Percentiles rank a stretch among this genome's conserved stretches.
Conservation (phyloP, 2,329 filamentous ascomycete genomes). For the Microcera coccophila region DNA sequence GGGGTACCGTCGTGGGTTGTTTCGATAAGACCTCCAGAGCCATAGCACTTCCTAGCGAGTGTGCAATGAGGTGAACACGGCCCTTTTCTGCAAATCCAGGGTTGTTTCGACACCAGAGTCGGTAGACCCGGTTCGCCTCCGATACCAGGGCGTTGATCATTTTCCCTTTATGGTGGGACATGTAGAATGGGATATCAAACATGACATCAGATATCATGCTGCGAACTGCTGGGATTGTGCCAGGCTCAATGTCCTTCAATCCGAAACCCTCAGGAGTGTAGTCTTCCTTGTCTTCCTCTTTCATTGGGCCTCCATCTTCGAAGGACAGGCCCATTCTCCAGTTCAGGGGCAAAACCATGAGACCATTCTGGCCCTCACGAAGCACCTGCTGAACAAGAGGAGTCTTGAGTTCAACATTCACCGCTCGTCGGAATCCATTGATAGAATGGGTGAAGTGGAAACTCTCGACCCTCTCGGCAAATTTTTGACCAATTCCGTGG, state of each 20-base stretch:
- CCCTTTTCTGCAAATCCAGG: conserved; percentile 76
- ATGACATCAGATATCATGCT: conserved; percentile 95
- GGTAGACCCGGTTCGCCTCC: conserved; percentile 94
- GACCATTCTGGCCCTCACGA: conserved; percentile 73
- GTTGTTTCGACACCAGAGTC: conserved; percentile 92
- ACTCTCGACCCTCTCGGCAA: conserved; percentile 90
- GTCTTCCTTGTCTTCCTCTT: conserved; percentile 48
- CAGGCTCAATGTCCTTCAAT: conserved; percentile 86
- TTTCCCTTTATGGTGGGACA: conserved; percentile 91
- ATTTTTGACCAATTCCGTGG: conserved; percentile 94
- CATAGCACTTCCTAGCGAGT: conserved; percentile 94
- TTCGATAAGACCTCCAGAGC: conserved; percentile 84
- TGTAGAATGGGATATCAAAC: conserved; percentile 96
- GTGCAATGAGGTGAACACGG: conserved; percentile 85
- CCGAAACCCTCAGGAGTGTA: conserved; percentile 56
- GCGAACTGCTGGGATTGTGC: conserved; percentile 85
- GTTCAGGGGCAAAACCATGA: conserved; percentile 93
- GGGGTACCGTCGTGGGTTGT: conserved; percentile 71
- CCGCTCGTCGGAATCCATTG: conserved; percentile 78
- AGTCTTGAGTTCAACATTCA: conserved; percentile 78
- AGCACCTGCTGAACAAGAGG: conserved; percentile 71
- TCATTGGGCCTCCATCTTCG: conserved; percentile 68
- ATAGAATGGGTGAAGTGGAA: conserved; percentile 97
- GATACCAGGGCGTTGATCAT: conserved; percentile 87
- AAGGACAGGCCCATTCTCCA: conserved; percentile 88